A percentile compares a stretch with the other conserved stretches of the same genome.
Conservation (phyloP, 2,329 filamentous ascomycete genomes). For the Epichloe scottii region DNA sequence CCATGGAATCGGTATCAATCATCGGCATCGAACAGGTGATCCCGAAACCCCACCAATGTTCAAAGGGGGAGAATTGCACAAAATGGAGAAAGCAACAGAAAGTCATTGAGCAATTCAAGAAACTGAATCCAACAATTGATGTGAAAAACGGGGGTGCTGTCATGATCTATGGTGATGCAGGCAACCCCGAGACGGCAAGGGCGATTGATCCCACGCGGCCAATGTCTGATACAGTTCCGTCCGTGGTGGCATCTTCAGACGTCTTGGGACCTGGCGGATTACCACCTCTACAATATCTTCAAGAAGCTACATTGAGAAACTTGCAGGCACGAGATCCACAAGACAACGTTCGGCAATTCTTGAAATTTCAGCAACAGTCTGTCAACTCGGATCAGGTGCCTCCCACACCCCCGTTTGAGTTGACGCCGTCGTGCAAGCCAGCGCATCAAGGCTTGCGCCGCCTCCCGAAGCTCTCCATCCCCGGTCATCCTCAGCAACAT, state of each 20-base stretch:
- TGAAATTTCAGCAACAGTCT: conserved; percentile 64
- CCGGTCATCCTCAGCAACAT: conserved; percentile 22
- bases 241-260: conserved; percentile 83
- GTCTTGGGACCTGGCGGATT: conserved; percentile 59
- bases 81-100: conserved; percentile 75
- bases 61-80: conserved; percentile 73
- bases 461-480: conserved; percentile 52
- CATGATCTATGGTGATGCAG: conserved; percentile 66
- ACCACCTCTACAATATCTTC: conserved; percentile 55
- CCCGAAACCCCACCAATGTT: conserved; percentile 72
- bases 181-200: conserved; percentile 55
- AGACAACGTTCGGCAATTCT: conserved; percentile 85
- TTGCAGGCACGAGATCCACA: conserved; percentile 68
- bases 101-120: conserved; percentile 60
- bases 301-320: conserved; percentile 59
- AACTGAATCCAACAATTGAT: conserved; percentile 57
- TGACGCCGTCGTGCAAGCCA: conserved; percentile 34
- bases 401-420: conserved; percentile 57
- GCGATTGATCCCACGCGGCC: conserved; percentile 50
- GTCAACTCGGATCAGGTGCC: conserved; percentile 40
- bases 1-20: conserved; percentile 76
- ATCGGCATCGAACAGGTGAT: conserved; percentile 84
- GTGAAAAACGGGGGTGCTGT: conserved; percentile 49
- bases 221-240: conserved; percentile 63
- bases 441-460: conserved; percentile 44